A percentile compares a stretch with the other conserved stretches of the same genome.
Conservation (phyloP, 257 asterid genomes). For the Plantago major region DNA sequence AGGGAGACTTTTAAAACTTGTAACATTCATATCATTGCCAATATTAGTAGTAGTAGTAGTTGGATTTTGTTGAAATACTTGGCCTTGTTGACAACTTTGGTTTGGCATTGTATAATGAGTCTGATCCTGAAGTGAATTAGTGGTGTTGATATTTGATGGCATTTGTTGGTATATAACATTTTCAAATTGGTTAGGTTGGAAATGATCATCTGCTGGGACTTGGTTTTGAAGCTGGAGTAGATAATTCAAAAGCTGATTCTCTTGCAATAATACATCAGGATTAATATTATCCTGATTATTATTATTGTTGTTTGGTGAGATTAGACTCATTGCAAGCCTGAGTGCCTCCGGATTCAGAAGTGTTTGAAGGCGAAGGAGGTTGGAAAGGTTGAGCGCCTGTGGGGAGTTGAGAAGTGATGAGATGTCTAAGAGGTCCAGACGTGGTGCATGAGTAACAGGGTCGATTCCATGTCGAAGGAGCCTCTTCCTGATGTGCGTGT, state of each 20-base stretch:
- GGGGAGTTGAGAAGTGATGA: constrained; percentile 16
- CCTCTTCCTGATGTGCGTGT: no score
- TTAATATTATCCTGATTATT: no score
- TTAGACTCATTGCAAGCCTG: constrained; percentile 8
- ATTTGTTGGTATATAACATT: constrained; percentile 5
- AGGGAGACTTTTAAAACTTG: no score
- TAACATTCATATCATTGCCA: no score
- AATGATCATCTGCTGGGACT: not conserved
- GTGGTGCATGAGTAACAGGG: constrained; percentile 20
- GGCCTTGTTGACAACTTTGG: no score
- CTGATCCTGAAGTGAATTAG: no score
- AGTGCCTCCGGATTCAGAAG: constrained; percentile 18
- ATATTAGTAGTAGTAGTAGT: no score
- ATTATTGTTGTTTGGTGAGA: constrained; percentile 3
- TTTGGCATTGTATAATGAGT: no score
- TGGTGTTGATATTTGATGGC: no score
- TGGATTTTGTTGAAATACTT: no score
- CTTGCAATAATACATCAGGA: not conserved
- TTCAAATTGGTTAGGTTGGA: constrained; percentile 16
- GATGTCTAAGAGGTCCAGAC: constrained; percentile 16
- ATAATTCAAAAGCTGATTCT: constrained; percentile 6
- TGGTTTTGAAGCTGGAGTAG: constrained; percentile 12
- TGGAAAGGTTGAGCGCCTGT: constrained; percentile 5
- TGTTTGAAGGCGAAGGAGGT: constrained; percentile 18
- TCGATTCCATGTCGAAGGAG: constrained; percentile 17